Evolutionary conservation across 345 rosid genomes (phyloP).

Genomic region (Chamaenerion angustifolium): DNA sequence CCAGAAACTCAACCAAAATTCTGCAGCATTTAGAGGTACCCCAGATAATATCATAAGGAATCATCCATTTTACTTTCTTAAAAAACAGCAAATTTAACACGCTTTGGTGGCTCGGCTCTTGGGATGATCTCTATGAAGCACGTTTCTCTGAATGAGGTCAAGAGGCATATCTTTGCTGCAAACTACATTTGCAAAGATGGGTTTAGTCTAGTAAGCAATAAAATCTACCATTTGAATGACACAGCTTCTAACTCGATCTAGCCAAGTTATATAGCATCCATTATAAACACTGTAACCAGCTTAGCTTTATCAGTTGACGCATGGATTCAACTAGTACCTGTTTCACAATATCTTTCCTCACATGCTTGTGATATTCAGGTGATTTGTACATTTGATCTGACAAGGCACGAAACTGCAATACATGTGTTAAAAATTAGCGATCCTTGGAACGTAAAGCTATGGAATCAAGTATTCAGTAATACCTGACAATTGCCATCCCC

Average conservation of each 20-base stretch:
- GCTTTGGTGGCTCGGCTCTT: constrained; percentile 45
- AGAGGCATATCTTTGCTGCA: constrained; percentile 84
- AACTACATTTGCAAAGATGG: constrained; percentile 32
- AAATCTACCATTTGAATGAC: too few species aligned
- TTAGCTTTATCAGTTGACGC: too few species aligned
- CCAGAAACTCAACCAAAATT: constrained; percentile 97
- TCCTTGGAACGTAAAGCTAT: neutral
- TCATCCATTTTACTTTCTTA: neutral
- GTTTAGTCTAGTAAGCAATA: neutral
- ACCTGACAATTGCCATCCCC: constrained; percentile 99
- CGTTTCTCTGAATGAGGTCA: constrained; percentile 90
- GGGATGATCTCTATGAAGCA: constrained; percentile 84
- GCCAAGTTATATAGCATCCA: neutral
- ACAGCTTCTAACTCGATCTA: constrained; percentile 62
- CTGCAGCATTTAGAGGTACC: constrained; percentile 29
- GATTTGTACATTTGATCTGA: too few species aligned
- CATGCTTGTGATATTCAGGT: constrained; percentile 89
- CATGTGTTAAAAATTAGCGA: constrained; percentile 1
- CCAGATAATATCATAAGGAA: neutral
- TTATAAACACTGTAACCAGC: too few species aligned
- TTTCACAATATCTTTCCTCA: constrained; percentile 67
- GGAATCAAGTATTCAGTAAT: constrained; percentile 3
- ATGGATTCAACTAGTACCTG: constrained; percentile 53
- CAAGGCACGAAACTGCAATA: too few species aligned
- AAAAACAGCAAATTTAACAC: constrained; percentile 25